phyloP scores from a whole-genome alignment of 495 filamentous ascomycete genomes.

The Pseudoneurospora amorphoporcata region DNA sequence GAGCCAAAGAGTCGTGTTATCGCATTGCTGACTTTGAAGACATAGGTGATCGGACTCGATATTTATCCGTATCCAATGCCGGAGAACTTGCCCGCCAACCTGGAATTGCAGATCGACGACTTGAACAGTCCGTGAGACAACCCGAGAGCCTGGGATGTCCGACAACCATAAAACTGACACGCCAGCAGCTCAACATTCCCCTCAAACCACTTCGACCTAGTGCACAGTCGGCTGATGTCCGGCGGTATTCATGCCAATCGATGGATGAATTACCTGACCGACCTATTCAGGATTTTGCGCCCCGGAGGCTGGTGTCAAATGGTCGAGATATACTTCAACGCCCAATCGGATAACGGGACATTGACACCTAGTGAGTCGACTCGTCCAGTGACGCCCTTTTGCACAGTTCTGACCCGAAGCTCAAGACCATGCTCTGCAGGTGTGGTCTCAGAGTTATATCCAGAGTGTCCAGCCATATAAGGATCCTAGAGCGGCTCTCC shows the following conservation, averaged over 20 bases:
- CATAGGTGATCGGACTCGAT: conserved; percentile 71
- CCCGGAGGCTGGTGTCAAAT: conserved; percentile 82
- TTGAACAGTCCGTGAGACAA: conserved; percentile 53
- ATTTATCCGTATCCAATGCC: conserved; percentile 66
- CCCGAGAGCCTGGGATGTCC: not conserved
- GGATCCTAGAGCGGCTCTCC: conserved; percentile 58
- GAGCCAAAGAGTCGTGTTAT: not conserved
- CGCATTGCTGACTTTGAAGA: not conserved
- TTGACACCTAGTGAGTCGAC: conserved; percentile 47
- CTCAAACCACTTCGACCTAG: conserved; percentile 73
- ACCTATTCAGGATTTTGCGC: conserved; percentile 50
- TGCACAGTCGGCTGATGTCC: conserved; percentile 75
- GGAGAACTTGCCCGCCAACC: conserved; percentile 55
- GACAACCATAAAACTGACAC: conserved; percentile 1
- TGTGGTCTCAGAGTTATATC: conserved; percentile 64
- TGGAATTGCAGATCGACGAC: conserved; percentile 71
- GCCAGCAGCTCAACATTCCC: conserved; percentile 55
- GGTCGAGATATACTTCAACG: conserved; percentile 77
- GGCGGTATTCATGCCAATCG: conserved; percentile 64
- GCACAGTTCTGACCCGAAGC: conserved; percentile 2
- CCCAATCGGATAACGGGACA: conserved; percentile 83
- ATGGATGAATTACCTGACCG: conserved; percentile 72
- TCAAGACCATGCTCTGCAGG: conserved; percentile 55
- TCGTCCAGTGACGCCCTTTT: not conserved
- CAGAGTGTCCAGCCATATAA: conserved; percentile 56